Base-by-base conservation (phyloP, 805 yeast genomes). In the Scheffersomyces lignosus region DNA sequence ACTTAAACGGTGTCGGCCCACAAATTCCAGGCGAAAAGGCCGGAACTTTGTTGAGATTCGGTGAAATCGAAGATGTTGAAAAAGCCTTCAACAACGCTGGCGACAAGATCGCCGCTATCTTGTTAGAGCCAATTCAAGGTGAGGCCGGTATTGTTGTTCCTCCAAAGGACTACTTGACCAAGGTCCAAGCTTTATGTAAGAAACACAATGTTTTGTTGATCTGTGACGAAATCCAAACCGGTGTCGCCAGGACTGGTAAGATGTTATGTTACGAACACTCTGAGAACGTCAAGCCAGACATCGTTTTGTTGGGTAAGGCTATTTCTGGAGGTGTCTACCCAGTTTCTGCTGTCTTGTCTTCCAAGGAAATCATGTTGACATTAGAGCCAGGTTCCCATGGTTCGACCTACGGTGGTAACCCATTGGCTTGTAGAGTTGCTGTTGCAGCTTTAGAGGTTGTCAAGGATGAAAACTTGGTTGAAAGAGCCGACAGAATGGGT, bases 81-180 rank as follows among this genome's bases (percentile, higher is more conserved):
- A 71, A 72, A 49, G 96, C 95, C 2, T 81, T 90, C 54, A 70
- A 74, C 47, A 77, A 77, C 39, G 88, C 91, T 16, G 96, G 96
- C 47, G 91, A 86, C 60, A 82, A 80, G 60, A 80, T 91, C 47
- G 95, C 96, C 30, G 98, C 96, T 28, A 78, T 91, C 48, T 69
- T 91, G 47, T 78, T 91, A 51, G 98, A 91, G 69, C 97, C 97
- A 45, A 90, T 90, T 56, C 98, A 91, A 64, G 98, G 98, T 62
- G 98, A 91, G 64, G 98, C 98, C 23, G 98, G 98, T 51, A 91
- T 91, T 48, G 91, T 90, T 18, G 96, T 90, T 17, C 97, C 98
- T 36, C 93, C 93, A 48, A 67, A 60, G 33, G 95, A 78, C 52
- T 91, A 90, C 70, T 75, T 91, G 49, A 64, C 80, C 36, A 69